Conservation (phyloP, 495 filamentous ascomycete genomes). For the Aspergillus indologenus region DNA sequence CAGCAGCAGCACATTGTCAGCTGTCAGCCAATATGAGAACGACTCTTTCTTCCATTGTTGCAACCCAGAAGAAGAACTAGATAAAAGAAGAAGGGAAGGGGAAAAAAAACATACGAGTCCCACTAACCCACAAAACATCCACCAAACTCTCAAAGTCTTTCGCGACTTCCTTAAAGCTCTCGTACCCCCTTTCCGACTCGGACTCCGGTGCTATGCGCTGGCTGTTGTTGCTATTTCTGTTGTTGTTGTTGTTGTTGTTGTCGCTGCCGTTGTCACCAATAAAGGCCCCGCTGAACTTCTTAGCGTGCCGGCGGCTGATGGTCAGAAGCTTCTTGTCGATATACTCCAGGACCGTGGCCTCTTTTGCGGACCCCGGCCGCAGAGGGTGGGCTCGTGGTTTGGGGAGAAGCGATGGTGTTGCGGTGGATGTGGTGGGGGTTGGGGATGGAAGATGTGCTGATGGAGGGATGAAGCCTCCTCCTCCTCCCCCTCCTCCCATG, state of each 20-base stretch:
- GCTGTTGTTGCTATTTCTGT: neutral
- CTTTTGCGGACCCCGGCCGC: constrained; percentile 68
- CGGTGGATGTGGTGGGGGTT: constrained; percentile 50
- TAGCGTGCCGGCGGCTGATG: constrained; percentile 68
- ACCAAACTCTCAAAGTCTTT: constrained; percentile 67
- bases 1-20: too few relatives aligned
- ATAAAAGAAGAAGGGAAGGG: neutral
- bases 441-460: constrained; percentile 48
- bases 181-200: constrained; percentile 61
- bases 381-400: constrained; percentile 62
- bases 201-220: constrained; percentile 3
- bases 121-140: constrained; percentile 77
- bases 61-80: too few relatives aligned
- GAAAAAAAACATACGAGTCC: constrained; percentile 62
- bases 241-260: neutral
- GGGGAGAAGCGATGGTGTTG: constrained; percentile 50
- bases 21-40: neutral
- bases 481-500: constrained; percentile 21
- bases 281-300: constrained; percentile 61
- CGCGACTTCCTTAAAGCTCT: constrained; percentile 62
- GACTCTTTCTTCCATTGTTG: neutral
- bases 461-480: constrained; percentile 50
- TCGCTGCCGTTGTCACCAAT: constrained; percentile 29
- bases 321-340: constrained; percentile 59
- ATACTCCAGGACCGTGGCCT: constrained; percentile 69